Percentiles rank a stretch among this genome's conserved stretches.
phyloP scores from a whole-genome alignment of 352 stramenopile genomes.

The Elongisporangium senticosum region DNA sequence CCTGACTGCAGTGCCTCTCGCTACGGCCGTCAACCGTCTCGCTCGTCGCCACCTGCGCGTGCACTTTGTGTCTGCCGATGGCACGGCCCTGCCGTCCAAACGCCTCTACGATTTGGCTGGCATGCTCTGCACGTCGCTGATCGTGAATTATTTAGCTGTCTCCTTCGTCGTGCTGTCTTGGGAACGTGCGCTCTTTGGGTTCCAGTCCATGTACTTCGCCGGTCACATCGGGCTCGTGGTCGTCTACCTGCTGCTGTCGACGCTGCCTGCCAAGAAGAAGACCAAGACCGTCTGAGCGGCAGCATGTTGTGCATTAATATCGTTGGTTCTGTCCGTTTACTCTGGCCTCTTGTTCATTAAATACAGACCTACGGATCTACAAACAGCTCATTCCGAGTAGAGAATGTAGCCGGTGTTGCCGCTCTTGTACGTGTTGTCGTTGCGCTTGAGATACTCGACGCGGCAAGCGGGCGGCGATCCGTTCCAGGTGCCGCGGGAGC shows the following conservation, averaged over 20 bases:
- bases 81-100: slow-evolving; percentile 22
- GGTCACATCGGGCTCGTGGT: slow-evolving; percentile 44
- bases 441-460: slow-evolving; percentile 29
- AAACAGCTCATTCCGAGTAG: slow-evolving; percentile 55
- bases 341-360: neutral
- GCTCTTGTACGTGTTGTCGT: slow-evolving; percentile 57
- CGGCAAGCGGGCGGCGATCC: slow-evolving; percentile 28
- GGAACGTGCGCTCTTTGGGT: slow-evolving; percentile 40
- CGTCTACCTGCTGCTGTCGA: slow-evolving; percentile 32
- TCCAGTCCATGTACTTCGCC: slow-evolving; percentile 49
- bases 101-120: slow-evolving; percentile 53
- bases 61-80: slow-evolving; percentile 34
- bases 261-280: slow-evolving; percentile 26
- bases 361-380: no score
- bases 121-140: slow-evolving; percentile 46
- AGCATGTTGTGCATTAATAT: slow-evolving; percentile 1
- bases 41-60: slow-evolving; percentile 46
- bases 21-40: slow-evolving; percentile 64
- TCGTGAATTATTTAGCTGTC: slow-evolving; percentile 69
- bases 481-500: slow-evolving; percentile 36
- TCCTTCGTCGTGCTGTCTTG: slow-evolving; percentile 71
- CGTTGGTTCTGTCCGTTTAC: no score
- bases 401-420: slow-evolving; percentile 42
- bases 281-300: slow-evolving; percentile 27
- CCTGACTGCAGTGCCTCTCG: slow-evolving; percentile 41